A percentile compares a stretch with the other conserved stretches of the same genome.
Conservation (phyloP, 306 rosid species). For the Vicia villosa region DNA sequence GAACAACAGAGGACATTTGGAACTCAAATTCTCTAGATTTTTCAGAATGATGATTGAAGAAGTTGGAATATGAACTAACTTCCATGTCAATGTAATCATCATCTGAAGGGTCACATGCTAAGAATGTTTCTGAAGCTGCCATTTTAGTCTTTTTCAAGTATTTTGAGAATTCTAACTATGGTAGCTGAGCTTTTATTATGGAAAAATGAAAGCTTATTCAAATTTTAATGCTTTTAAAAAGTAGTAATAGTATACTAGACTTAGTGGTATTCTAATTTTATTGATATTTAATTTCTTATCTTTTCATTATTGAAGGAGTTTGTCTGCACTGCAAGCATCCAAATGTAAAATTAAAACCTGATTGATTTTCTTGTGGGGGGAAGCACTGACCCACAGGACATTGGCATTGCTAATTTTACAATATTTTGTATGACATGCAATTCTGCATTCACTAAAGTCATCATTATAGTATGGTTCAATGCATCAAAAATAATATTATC, state of each 20-base stretch:
- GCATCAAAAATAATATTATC: constrained; percentile 30
- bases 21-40: constrained; percentile 88
- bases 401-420: constrained; percentile 32
- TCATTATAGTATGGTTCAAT: constrained; percentile 33
- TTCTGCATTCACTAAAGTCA: constrained; percentile 35
- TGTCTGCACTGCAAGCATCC: constrained; percentile 52
- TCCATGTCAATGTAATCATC: constrained; percentile 98
- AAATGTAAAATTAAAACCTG: constrained; percentile 43
- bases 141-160: constrained; percentile 39
- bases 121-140: constrained; percentile 51
- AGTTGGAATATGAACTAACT: constrained; percentile 64
- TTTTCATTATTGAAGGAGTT: constrained; percentile 40
- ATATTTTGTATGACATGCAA: constrained; percentile 54
- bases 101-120: constrained; percentile 58
- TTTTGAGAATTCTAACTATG: constrained; percentile 35
- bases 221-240: constrained; percentile 44
- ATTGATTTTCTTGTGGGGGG: constrained; percentile 42
- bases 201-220: constrained; percentile 43
- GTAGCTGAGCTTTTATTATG: constrained; percentile 47
- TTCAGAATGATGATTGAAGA: constrained; percentile 50
- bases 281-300: constrained; percentile 29
- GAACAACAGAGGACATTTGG: constrained; percentile 75
- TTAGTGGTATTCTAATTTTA: constrained; percentile 31
- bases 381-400: constrained; percentile 46
- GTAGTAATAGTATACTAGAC: constrained; percentile 23